phyloP scores from a whole-genome alignment of 1,139 yeast genomes.

The Nadsonia starkeyi-henricii region DNA sequence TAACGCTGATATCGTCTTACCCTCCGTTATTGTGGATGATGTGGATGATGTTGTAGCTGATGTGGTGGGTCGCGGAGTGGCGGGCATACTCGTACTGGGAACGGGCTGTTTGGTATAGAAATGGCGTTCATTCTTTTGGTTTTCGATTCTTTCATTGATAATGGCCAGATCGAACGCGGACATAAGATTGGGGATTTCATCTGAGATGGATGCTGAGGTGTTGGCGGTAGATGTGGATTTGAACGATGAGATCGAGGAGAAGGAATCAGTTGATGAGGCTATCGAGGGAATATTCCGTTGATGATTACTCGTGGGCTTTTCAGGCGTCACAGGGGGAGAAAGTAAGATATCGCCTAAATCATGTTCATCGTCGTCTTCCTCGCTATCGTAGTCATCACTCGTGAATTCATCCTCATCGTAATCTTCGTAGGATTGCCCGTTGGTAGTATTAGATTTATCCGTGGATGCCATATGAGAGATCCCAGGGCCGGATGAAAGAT shows the following conservation, averaged over 20 bases:
- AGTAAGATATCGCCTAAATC: neutral
- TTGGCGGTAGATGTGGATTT: conserved; percentile 5
- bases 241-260: conserved; percentile 5
- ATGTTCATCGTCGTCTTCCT: neutral
- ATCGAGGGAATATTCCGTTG: conserved; percentile 2
- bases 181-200: conserved; percentile 6
- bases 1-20: too few species aligned
- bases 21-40: too few species aligned
- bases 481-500: neutral
- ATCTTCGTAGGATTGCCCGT: neutral
- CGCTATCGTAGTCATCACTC: neutral
- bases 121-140: neutral
- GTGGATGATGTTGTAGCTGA: neutral
- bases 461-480: too few species aligned
- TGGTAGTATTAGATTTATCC: neutral
- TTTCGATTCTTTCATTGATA: neutral
- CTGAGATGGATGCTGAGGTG: conserved; percentile 3
- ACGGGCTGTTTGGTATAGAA: neutral
- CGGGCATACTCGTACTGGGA: neutral
- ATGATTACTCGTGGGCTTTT: conserved; percentile 2
- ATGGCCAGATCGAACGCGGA: conserved; percentile 5
- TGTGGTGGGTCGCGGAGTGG: neutral
- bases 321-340: neutral
- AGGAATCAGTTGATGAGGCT: conserved; percentile 2
- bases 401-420: neutral